Base-by-base conservation (phyloP, 2,329 filamentous ascomycete species). In the Aspergillus piperis region DNA sequence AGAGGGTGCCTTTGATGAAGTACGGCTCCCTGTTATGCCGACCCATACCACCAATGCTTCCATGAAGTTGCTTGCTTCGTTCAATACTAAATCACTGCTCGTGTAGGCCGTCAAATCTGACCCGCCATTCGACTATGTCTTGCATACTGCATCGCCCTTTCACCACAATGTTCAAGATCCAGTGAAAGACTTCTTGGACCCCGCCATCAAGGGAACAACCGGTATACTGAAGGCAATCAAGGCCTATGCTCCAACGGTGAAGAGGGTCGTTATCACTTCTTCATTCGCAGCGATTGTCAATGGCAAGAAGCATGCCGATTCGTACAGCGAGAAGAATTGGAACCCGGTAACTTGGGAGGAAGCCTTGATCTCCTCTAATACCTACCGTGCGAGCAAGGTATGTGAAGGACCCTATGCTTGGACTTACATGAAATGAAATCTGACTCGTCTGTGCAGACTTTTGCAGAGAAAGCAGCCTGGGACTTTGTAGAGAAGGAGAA, bases 71-170 rank as follows among this genome's bases (percentile, higher is more conserved):
- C 13, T 36, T 10, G 15, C n/a, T 27, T 19, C 2, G 19, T 11
- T 50, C 3, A 32, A n/a, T 49, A 52, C 52, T 63, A 54, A 63
- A 21, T 7, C 25, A n/a, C 36, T 47, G 23, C 15, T 44, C 44
- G 21, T 57, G 58, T 48, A 77, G 73, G 85, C 84, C 15, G 82
- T 88, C 51, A 79, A 85, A 64, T 86, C 84, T 15, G 80, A 84
- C 57, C 85, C 85, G 0, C 84, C 86, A 0, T 90, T 94, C 63
- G 88, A 91, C 68, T 87, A 84, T 49, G 89, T 94, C 52, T 82
- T 92, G 54, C 89, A 92, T 73, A 91, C 89, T 5, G 89, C 90
- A 2, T 88, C 85, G 0, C 90, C 91, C 0, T 93, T 90, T 78
- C 88, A 90, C 68, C 84, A 87, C 71, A 89, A 88, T 36, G 86